A percentile compares a stretch with the other conserved stretches of the same genome.
phyloP scores from a whole-genome alignment of 1,139 yeast genomes.

The Pichia sp. region DNA sequence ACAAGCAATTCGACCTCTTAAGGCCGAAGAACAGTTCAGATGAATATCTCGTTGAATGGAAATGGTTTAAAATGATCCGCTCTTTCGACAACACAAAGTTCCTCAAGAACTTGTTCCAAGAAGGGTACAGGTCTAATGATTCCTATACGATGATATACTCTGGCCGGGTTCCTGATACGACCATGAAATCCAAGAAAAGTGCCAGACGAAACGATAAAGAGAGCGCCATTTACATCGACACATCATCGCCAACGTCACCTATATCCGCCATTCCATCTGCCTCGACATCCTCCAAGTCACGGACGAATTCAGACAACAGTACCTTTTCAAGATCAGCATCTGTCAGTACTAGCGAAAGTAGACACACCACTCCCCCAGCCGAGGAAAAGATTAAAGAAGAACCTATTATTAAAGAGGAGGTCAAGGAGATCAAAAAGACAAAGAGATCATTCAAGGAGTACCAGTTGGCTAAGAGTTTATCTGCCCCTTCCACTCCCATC shows the following conservation, averaged over 20 bases:
- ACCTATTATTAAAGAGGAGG: neutral
- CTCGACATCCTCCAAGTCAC: slow-evolving; percentile 3
- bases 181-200: neutral
- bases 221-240: neutral
- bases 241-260: neutral
- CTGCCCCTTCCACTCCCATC: too few species aligned
- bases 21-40: neutral
- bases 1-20: neutral
- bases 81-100: slow-evolving; percentile 5
- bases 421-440: slow-evolving; percentile 1
- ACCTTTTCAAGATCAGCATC: slow-evolving; percentile 9
- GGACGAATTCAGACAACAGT: slow-evolving; percentile 2
- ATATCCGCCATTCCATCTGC: neutral
- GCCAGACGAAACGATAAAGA: neutral
- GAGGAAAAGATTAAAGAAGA: neutral
- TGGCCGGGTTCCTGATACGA: slow-evolving; percentile 9
- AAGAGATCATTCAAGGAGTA: slow-evolving; percentile 12
- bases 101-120: slow-evolving; percentile 6
- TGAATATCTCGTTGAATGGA: slow-evolving; percentile 10
- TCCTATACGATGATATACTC: slow-evolving; percentile 12
- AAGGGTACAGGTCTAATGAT: slow-evolving; percentile 14
- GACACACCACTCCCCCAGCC: neutral
- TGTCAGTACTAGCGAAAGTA: slow-evolving; percentile 1
- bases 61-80: slow-evolving; percentile 10
- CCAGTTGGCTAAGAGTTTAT: slow-evolving; percentile 15